Evolutionary conservation across 2,329 filamentous ascomycete genomes (phyloP), one percentile per base, ranked within the genome.

Genomic region (Epichloe gansuensis): DNA sequence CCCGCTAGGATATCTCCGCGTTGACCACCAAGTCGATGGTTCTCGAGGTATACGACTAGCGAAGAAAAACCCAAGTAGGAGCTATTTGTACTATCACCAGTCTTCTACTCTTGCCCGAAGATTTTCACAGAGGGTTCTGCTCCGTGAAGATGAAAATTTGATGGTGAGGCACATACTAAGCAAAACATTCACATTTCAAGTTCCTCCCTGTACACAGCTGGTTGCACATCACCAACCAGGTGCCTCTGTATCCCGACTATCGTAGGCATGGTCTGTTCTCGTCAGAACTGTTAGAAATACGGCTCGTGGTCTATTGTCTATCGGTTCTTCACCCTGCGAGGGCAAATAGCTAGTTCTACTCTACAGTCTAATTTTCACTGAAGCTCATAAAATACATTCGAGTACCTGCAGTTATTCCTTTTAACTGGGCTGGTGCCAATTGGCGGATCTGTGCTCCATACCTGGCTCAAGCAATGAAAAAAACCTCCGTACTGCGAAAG

Each of bases 31-130:
- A 71, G 61, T 70, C 74, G 64, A 84, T 88, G 86, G 84, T 81
- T 85, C 77, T 81, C 81, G 81, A 88, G 89, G 84, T 95, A 95
- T 82, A 95, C 86, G 82, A 81, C 79, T 90, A 80, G 89, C 89
- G 87, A 77, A 95, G 76, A 95, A 70, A 62, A 77, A 93, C 71
- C 64, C 66, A 61, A 68, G 69, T 64, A 65, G 64, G 62, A 68
- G 66, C 61, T 61, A 65, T 57, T 58, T 61, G 64, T 67, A 51
- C 34, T 74, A 68, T 77, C 72, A 78, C 71, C 64, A 68, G 60
- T 73, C 70, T 70, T 68, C 64, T 67, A 70, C 70, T 77, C 85
- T 89, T 74, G 75, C 83, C 84, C 82, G 85, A 87, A 91, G 86
- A 91, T 82, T 83, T 81, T 79, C 78, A 66, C 74, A 71, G 74